A percentile compares a stretch with the other conserved stretches of the same genome.
phyloP scores from a whole-genome alignment of 2,329 filamentous ascomycete genomes.

The Colletotrichum incanum region DNA sequence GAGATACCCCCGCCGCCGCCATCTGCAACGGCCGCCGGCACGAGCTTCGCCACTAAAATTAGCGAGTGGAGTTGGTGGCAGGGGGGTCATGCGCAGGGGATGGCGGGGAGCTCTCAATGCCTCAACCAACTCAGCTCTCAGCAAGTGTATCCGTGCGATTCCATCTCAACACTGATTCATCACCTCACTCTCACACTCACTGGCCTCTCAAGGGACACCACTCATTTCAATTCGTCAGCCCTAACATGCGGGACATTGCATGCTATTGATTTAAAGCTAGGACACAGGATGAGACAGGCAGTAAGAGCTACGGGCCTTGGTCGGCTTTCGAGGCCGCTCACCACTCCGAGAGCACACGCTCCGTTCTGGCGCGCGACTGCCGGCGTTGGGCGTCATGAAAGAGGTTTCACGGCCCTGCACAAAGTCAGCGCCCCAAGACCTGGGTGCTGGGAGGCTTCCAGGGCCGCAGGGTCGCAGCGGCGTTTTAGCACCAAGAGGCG shows the following conservation, averaged over 20 bases:
- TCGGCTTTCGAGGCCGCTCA: slow-evolving; percentile 30
- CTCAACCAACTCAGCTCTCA: not conserved
- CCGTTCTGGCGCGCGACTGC: slow-evolving; percentile 7
- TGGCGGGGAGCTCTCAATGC: slow-evolving; percentile 3
- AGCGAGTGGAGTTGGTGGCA: slow-evolving; percentile 13
- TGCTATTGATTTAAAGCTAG: slow-evolving; percentile 7
- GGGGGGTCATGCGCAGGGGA: slow-evolving; percentile 3
- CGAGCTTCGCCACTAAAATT: slow-evolving; percentile 15
- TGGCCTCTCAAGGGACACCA: not conserved
- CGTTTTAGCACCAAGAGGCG: slow-evolving; percentile 38
- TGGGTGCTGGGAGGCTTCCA: not conserved
- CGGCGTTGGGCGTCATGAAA: slow-evolving; percentile 14
- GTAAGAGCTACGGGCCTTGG: slow-evolving; percentile 19
- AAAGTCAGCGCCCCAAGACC: not conserved
- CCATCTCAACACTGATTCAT: slow-evolving; percentile 13
- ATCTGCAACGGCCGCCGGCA: not conserved
- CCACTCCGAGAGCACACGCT: slow-evolving; percentile 14
- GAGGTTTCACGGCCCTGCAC: not conserved
- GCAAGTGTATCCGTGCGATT: slow-evolving; percentile 12
- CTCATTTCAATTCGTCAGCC: slow-evolving; percentile 1
- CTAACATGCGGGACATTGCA: slow-evolving; percentile 16
- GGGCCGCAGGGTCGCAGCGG: not conserved
- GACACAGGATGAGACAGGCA: slow-evolving; percentile 31
- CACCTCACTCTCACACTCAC: not conserved
- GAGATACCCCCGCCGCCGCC: not conserved